Percentiles rank a stretch among this genome's conserved stretches.
phyloP scores from a whole-genome alignment of 2,329 filamentous ascomycete genomes.

The Aspergillus ustus region DNA sequence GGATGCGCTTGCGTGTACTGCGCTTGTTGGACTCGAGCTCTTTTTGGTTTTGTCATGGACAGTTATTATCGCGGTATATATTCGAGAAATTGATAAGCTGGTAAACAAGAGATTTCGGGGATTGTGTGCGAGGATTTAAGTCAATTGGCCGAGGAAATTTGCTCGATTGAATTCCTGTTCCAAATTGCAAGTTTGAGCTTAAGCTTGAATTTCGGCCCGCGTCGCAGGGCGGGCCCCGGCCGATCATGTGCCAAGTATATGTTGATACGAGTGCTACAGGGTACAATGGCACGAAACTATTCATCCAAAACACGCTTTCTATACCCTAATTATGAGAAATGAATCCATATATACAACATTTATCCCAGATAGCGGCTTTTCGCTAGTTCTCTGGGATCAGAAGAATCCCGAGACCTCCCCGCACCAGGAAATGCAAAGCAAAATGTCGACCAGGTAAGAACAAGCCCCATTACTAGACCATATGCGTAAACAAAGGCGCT shows the following conservation, averaged over 20 bases:
- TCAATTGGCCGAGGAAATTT: background rate
- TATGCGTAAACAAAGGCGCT: slow-evolving; percentile 22
- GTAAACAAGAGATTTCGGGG: background rate
- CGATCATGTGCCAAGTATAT: no score
- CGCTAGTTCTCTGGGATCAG: slow-evolving; percentile 4
- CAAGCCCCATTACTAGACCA: slow-evolving; percentile 28
- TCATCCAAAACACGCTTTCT: slow-evolving; percentile 22
- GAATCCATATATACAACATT: slow-evolving; percentile 28
- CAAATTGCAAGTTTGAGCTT: background rate
- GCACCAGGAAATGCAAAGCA: background rate
- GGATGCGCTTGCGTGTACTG: background rate
- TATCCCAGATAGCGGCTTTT: slow-evolving; percentile 10
- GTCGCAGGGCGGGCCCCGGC: no score
- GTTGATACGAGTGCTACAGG: background rate
- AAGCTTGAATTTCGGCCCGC: background rate
- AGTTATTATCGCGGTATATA: background rate
- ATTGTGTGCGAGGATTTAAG: background rate
- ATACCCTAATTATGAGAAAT: slow-evolving; percentile 26
- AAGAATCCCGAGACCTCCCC: background rate
- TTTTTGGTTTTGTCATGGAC: slow-evolving; percentile 33
- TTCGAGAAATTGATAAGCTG: background rate
- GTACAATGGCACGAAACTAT: background rate
- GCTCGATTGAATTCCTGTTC: background rate
- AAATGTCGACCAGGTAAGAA: background rate
- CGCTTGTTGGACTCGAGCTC: slow-evolving; percentile 12